These are phyloP conservation scores for Sorghum bicolor DNA, from an alignment of 176 grass and related monocot genomes.

Conservation along the genomic window DNA sequence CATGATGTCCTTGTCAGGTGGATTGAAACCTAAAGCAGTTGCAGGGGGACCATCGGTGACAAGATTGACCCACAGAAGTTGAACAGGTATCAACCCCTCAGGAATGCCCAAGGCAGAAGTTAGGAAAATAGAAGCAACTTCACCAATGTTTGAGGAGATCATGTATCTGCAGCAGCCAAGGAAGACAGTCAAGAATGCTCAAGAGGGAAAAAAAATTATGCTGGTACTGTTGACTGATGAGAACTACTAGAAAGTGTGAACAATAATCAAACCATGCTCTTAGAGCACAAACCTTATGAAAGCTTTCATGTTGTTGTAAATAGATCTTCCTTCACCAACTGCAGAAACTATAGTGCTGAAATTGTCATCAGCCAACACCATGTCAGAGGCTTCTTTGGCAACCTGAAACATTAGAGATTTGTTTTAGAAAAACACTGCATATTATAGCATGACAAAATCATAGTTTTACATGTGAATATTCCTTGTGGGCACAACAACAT, in stretches of 20 bases:
- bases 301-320: conserved; percentile 99
- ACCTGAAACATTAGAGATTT: conserved; percentile 38
- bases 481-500: neutral
- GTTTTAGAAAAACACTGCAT: neutral
- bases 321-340: conserved; percentile 95
- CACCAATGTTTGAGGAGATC: conserved; percentile 98
- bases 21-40: conserved; percentile 96
- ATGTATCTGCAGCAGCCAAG: conserved; percentile 70
- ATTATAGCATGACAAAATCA: neutral
- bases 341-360: conserved; percentile 96
- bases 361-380: conserved; percentile 98
- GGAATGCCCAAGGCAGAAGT: conserved; percentile 96
- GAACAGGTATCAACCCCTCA: conserved; percentile 95
- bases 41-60: conserved; percentile 95
- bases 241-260: neutral
- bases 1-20: conserved; percentile 97
- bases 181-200: conserved; percentile 32
- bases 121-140: conserved; percentile 95
- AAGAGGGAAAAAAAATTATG: neutral
- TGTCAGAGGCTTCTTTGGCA: conserved; percentile 94
- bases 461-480: neutral
- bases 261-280: neutral
- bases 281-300: conserved; percentile 70
- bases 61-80: conserved; percentile 97
- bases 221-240: neutral